A percentile compares a stretch with the other conserved stretches of the same genome.
Evolutionary conservation across 257 asterid species (phyloP).

Genomic region (Plantago ovata): DNA sequence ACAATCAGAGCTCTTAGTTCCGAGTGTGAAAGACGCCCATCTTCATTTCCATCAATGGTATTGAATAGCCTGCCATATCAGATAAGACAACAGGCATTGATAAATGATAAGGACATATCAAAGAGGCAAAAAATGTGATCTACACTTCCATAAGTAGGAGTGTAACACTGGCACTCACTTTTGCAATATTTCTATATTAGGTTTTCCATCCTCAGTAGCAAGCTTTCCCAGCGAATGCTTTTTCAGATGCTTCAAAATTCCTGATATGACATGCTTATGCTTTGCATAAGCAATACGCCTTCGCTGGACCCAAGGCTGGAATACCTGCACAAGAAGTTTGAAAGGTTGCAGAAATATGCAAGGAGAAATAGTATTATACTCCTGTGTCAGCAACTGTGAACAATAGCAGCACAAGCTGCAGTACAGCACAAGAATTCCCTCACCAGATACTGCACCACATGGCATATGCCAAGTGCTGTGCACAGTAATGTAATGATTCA

Average conservation of each 20-base stretch:
- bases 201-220: conserved; percentile 53
- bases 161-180: conserved; percentile 34
- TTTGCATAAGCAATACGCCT: conserved; percentile 62
- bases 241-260: conserved; percentile 61
- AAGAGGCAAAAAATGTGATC: not conserved
- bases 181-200: conserved; percentile 51
- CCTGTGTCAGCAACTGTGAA: not conserved
- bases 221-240: conserved; percentile 68
- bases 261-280: conserved; percentile 85
- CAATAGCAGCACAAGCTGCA: not conserved
- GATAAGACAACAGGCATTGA: conserved; percentile 14
- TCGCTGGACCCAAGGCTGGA: conserved; percentile 87
- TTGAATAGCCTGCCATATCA: conserved; percentile 53
- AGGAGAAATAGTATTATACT: not conserved
- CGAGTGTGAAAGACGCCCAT: conserved; percentile 47
- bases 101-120: not conserved
- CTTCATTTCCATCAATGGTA: conserved; percentile 54
- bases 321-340: conserved; percentile 43
- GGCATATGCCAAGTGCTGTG: too few relatives aligned
- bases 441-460: too few relatives aligned
- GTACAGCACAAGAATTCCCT: too few relatives aligned
- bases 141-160: not conserved
- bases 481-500: too few relatives aligned
- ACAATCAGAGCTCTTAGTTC: conserved; percentile 69
- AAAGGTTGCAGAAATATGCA: not conserved